Base-by-base conservation (phyloP, 2,329 filamentous ascomycete genomes). In the Trichoderma lentiforme region DNA sequence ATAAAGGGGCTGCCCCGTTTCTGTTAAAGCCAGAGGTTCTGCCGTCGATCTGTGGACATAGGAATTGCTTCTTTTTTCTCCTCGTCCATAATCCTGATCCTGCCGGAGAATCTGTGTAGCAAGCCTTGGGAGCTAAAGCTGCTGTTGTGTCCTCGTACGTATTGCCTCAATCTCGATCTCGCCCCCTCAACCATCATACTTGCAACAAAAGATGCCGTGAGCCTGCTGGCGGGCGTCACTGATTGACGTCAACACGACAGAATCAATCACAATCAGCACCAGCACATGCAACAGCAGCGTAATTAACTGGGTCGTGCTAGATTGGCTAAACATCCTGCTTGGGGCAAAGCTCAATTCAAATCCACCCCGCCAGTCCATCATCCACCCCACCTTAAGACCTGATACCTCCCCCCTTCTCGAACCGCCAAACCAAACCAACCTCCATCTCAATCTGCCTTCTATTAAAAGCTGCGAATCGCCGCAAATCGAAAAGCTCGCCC, bases 341-440 rank as follows among this genome's bases (percentile, higher is more conserved):
- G 64, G 67, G 71, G 71, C 71, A 71, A 74, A 72, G 73, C 73
- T 74, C 73, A 73, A 73, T 66, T 73, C 72, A 72, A 73, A 73
- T 63, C 60, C 39, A 73, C 68, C 71, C 73, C 71, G 60, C 73
- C 61, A 57, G 58, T 18, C 66, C 53, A 39, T 62, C 36, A 32
- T 57, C 43, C 66, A 71, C 71, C 65, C 66, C 71, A 57, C 71
- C 65, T 72, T 72, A 67, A 58, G 39, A 72, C 51, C 65, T 73
- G 43, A 62, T 72, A 66, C 66, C 61, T 67, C 66, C 57, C 58
- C 57, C 72, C 67, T 39, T 60, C 47, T 63, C 36, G 32, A 32
- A 69, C 60, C 47, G 34, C 63, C 72, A 72, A 71, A 64, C 53
- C 36, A 39, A 39, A 43, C 39, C 39, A 39, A 43, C 39, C 39